A percentile compares a stretch with the other conserved stretches of the same genome.
phyloP scores from a whole-genome alignment of 2,329 filamentous ascomycete genomes.

The Daldinia eschscholtzii region DNA sequence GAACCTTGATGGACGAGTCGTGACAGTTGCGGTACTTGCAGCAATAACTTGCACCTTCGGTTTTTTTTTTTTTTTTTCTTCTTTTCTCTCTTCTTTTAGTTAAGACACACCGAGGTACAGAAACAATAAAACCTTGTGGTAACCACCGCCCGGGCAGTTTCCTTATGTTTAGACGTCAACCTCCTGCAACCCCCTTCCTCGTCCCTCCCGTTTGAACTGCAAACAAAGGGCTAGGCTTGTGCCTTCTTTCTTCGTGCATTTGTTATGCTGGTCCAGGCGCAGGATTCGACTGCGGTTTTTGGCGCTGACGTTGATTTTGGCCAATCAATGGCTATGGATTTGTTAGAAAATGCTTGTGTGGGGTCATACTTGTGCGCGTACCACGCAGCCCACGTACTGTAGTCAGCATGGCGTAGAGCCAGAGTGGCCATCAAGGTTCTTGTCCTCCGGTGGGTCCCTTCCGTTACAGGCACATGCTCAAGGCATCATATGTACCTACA shows the following conservation, averaged over 20 bases:
- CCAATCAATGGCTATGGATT: conserved; percentile 38
- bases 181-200: conserved; percentile 7
- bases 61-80: neutral
- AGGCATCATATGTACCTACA: neutral
- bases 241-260: conserved; percentile 18
- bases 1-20: conserved; percentile 36
- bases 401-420: neutral
- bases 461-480: neutral
- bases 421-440: conserved; percentile 39
- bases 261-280: neutral
- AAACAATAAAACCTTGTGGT: neutral
- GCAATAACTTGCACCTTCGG: too few species aligned
- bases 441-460: neutral
- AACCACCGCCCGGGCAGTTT: neutral
- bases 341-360: conserved; percentile 32
- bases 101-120: neutral
- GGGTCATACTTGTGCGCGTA: conserved; percentile 15
- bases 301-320: conserved; percentile 29
- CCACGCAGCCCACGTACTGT: neutral
- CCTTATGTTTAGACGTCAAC: conserved; percentile 4
- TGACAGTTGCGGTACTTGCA: conserved; percentile 19
- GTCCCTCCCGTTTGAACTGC: conserved; percentile 21
- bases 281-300: conserved; percentile 14
- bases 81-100: conserved; percentile 7
- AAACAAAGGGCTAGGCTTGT: conserved; percentile 22